Evolutionary conservation across 352 stramenopile species (phyloP), one percentile per base, ranked within the genome.

Genomic region (Phytopythium boreale): DNA sequence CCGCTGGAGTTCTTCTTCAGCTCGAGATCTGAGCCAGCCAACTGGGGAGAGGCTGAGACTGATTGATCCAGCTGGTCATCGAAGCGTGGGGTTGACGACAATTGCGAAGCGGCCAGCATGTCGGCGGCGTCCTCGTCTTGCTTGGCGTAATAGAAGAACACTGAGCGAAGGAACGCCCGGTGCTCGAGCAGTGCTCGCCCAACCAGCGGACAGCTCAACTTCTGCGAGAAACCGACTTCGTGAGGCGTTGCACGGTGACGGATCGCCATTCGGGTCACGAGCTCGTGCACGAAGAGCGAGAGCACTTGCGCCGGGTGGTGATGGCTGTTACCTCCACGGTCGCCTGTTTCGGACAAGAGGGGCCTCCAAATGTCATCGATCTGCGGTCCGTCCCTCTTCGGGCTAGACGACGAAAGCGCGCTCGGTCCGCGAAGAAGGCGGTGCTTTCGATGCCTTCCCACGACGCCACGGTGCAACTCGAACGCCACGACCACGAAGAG

Each of bases 131-230:
- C 55, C 27, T 73, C 71, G 7, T 76, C 69, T 41, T 80, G 76
- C 27, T 85, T 83, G 4, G 78, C 74, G 34, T 81, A 90, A 20
- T 70, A 76, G 59, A 84, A 87, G 46, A 90, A 88, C 3, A 88
- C 53, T 0, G 60, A 58, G 9, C 81, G 75, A 8, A 90, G 46
- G 55, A 90, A 90, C 11, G 77, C 63, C 1, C 81, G 79, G 31
- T 88, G 77, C 46, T 90, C 79, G 1, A 90, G 71, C 4, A 90
- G 61, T 26, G 73, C 71, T 14, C 71, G 68, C 10, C 60, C 56
- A 0, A 88, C 74, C 9, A 87, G 63, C 12, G 79, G 79, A 31
- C 69, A 82, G 41, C 64, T 72, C 20, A 85, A 61, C 61, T 77
- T 84, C 14, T 70, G 59, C 8, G 70, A 52, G 49, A 89, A 88